These are phyloP conservation scores for Thalassiosira delicatula DNA, from an alignment of 352 stramenopile species.

Conservation along the genomic window DNA sequence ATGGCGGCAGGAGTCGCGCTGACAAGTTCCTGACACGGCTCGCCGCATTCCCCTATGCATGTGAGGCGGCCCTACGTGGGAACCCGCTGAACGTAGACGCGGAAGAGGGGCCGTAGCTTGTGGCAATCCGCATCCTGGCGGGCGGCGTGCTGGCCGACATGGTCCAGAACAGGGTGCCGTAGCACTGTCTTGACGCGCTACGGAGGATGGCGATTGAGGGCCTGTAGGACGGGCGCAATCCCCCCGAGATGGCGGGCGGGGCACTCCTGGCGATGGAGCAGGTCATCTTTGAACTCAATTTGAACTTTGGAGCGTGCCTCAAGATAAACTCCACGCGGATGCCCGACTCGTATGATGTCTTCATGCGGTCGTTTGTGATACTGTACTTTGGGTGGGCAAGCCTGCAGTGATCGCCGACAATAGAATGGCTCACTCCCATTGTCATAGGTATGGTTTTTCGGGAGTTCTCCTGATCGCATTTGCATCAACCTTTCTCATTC, in stretches of 20 bases:
- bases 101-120: slow-evolving; percentile 39
- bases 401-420: slow-evolving; percentile 20
- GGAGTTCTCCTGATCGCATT: too few relatives aligned
- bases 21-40: slow-evolving; percentile 42
- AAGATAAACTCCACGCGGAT: slow-evolving; percentile 43
- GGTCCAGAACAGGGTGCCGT: slow-evolving; percentile 32
- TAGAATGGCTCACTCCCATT: slow-evolving; percentile 32
- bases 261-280: slow-evolving; percentile 29
- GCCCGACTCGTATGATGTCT: slow-evolving; percentile 37
- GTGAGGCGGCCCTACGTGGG: slow-evolving; percentile 28
- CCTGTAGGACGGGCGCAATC: not conserved
- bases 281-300: slow-evolving; percentile 24
- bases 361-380: slow-evolving; percentile 46
- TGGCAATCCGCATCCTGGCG: slow-evolving; percentile 31
- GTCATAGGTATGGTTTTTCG: slow-evolving; percentile 27
- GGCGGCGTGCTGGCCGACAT: slow-evolving; percentile 38
- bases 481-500: too few relatives aligned
- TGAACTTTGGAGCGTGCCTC: slow-evolving; percentile 43
- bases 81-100: slow-evolving; percentile 25
- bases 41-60: slow-evolving; percentile 46
- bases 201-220: too few relatives aligned
- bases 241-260: slow-evolving; percentile 23
- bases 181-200: slow-evolving; percentile 19
- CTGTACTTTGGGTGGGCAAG: slow-evolving; percentile 34
- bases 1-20: slow-evolving; percentile 15